Base-by-base conservation (phyloP, 495 filamentous ascomycete genomes). In the Patellaria atrata region DNA sequence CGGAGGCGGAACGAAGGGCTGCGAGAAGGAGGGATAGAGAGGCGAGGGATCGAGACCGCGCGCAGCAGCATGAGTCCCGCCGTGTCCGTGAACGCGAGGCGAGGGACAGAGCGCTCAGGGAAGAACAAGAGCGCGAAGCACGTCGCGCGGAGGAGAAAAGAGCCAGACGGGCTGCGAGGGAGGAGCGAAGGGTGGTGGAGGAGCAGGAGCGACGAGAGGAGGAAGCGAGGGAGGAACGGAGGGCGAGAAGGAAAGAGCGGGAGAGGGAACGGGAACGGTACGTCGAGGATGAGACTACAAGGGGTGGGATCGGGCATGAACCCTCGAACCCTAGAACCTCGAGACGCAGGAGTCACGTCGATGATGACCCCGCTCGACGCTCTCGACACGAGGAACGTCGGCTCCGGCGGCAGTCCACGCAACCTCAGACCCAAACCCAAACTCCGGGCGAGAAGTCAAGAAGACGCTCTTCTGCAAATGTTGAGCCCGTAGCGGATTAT, bases 61-160 rank as follows among this genome's bases (percentile, higher is more conserved):
- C n/a, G 6, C 7, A 30, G 28, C n/a, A 14, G 6, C 28, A 15
- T 14, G 7, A 7, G 28, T 7, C 28, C 6, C 7, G 17, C 6
- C 39, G 43, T 18, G 44, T 37, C 7, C 48, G 35, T n/a, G 40
- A 47, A 27, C 21, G 27, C 22, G 48, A 48, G 8, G 44, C 49
- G 24, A 44, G 47, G 49, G 45, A 48, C 23, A 34, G 35, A 2
- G 43, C 35, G 14, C 41, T 37, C 17, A 41, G 36, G 33, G 45
- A 43, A 18, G 48, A 49, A 24, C 31, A 40, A 14, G 45, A 39
- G 20, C 41, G 38, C 14, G 37, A 52, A 22, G 36, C 40, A 7
- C 48, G 48, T 32, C 45, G 49, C 21, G 44, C 42, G 40, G 44
- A 51, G 27, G 48, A 51, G 22, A 48, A 47, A 37, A 36, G 42